A percentile compares a stretch with the other conserved stretches of the same genome.
Evolutionary conservation across 495 filamentous ascomycete genomes (phyloP).

Genomic region (Parathielavia appendiculata): DNA sequence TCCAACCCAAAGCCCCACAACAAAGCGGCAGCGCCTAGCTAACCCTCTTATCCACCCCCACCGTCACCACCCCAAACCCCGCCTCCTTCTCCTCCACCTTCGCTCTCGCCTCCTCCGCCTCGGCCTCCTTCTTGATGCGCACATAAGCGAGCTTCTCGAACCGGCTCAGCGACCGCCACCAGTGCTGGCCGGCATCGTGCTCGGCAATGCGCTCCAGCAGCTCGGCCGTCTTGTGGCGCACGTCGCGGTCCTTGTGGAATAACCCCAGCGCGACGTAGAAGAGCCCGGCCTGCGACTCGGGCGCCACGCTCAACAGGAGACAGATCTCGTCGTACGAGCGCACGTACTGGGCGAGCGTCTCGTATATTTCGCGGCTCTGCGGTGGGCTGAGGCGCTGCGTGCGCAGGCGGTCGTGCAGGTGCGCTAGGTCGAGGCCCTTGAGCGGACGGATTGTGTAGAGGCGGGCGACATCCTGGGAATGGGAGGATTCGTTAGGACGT

Average conservation of each 20-base stretch:
- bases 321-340: conserved; percentile 83
- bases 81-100: conserved; percentile 19
- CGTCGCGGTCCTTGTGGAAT: conserved; percentile 82
- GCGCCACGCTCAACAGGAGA: conserved; percentile 78
- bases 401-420: conserved; percentile 87
- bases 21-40: background rate
- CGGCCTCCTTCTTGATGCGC: conserved; percentile 60
- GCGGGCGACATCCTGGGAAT: conserved; percentile 54
- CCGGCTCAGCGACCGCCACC: conserved; percentile 79
- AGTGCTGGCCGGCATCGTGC: conserved; percentile 89
- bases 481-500: conserved; percentile 3
- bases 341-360: conserved; percentile 69
- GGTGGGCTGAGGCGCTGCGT: conserved; percentile 64
- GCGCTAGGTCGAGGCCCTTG: conserved; percentile 76
- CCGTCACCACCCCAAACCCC: background rate
- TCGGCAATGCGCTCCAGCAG: conserved; percentile 75
- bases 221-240: conserved; percentile 70
- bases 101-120: conserved; percentile 41
- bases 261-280: conserved; percentile 90
- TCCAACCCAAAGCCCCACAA: background rate
- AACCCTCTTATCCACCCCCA: background rate
- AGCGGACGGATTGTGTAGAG: conserved; percentile 66
- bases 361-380: conserved; percentile 73
- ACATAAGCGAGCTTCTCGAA: conserved; percentile 81
- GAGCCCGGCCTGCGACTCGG: conserved; percentile 80